Conservation (phyloP, 2,329 filamentous ascomycete species). For the Triangularia verruculosa region DNA sequence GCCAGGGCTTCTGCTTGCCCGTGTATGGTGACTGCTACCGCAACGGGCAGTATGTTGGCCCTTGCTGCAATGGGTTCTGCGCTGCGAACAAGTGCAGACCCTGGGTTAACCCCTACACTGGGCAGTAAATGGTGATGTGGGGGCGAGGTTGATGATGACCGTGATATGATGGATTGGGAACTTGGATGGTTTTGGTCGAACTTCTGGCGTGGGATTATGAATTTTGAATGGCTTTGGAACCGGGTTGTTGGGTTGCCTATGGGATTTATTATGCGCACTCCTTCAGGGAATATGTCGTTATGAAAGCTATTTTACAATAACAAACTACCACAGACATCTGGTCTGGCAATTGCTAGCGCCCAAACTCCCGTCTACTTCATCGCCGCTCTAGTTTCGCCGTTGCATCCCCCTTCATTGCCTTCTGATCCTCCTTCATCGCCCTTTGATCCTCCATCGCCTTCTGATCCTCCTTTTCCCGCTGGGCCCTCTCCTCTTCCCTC, state of each 20-base stretch:
- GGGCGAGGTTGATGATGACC: neutral
- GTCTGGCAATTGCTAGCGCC: too few species aligned
- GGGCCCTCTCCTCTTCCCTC: too few species aligned
- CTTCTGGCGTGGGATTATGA: neutral
- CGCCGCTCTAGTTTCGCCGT: too few species aligned
- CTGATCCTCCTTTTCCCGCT: too few species aligned
- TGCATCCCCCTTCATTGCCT: too few species aligned
- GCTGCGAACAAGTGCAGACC: conserved; percentile 42
- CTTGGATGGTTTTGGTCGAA: too few species aligned
- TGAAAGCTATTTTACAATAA: too few species aligned
- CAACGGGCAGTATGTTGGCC: conserved; percentile 36
- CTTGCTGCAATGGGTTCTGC: conserved; percentile 45
- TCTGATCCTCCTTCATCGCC: too few species aligned
- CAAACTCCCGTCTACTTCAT: too few species aligned
- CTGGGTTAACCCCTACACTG: conserved; percentile 28
- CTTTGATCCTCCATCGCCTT: too few species aligned
- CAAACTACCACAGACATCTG: too few species aligned
- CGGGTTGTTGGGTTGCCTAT: neutral
- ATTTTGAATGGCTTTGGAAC: neutral
- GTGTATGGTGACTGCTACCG: conserved; percentile 40
- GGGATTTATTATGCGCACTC: neutral
- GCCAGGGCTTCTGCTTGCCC: conserved; percentile 42
- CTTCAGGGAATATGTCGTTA: neutral
- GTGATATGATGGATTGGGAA: neutral
- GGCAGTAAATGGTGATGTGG: neutral